A percentile compares a stretch with the other conserved stretches of the same genome.
Conservation (phyloP, 2,329 filamentous ascomycete species). For the Dactylellina leptospora region DNA sequence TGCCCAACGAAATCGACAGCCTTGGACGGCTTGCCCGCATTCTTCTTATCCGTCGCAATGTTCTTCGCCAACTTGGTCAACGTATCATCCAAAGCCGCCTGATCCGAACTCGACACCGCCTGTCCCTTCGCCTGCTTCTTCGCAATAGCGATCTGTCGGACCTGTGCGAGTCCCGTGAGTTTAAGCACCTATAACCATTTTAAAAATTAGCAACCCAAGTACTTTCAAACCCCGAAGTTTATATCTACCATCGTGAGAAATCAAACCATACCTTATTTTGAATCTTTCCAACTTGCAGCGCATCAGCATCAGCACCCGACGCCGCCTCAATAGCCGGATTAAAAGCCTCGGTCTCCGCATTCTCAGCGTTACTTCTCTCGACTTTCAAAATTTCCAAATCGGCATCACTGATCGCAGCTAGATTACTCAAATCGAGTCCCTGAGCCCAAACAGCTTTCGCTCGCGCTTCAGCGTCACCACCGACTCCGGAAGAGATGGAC, state of each 20-base stretch:
- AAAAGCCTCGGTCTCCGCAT: conserved; percentile 66
- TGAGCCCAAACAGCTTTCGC: conserved; percentile 61
- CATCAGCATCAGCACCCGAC: conserved; percentile 62
- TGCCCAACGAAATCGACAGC: conserved; percentile 60
- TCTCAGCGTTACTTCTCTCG: conserved; percentile 66
- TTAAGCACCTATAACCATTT: conserved; percentile 66
- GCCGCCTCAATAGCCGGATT: conserved; percentile 66
- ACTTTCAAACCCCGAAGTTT: not conserved
- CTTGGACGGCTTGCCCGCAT: conserved; percentile 64
- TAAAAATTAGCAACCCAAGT: not conserved
- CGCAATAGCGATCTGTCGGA: conserved; percentile 64
- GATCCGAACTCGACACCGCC: conserved; percentile 59
- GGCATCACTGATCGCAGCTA: conserved; percentile 61
- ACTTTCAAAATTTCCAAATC: conserved; percentile 65
- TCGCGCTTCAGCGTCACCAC: conserved; percentile 63
- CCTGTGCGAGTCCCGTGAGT: conserved; percentile 63
- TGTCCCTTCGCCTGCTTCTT: conserved; percentile 65
- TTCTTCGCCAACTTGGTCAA: conserved; percentile 67
- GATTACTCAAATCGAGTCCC: conserved; percentile 62
- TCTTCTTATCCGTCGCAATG: conserved; percentile 63
- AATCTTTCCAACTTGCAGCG: conserved; percentile 61
- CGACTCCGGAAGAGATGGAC: conserved; percentile 64
- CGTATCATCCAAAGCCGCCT: conserved; percentile 63
- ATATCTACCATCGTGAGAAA: not conserved
- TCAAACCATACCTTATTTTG: conserved; percentile 41